phyloP scores from a whole-genome alignment of 495 filamentous ascomycete genomes.

The Penicillium pulvis region DNA sequence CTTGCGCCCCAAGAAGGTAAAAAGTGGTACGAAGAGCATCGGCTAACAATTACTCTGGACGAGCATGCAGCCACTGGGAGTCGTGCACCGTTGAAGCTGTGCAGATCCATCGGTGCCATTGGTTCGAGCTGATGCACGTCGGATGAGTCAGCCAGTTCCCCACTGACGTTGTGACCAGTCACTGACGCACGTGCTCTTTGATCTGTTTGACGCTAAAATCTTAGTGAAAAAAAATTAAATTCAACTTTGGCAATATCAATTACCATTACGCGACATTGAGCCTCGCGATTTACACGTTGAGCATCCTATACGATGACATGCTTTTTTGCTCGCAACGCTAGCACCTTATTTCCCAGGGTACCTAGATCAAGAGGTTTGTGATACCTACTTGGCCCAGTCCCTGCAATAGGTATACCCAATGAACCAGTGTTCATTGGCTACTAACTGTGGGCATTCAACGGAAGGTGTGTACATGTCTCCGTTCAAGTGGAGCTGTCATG shows the following conservation, averaged over 20 bases:
- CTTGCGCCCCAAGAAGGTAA: neutral
- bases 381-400: too few species aligned
- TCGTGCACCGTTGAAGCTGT: conserved; percentile 5
- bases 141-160: conserved; percentile 10
- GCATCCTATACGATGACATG: too few species aligned
- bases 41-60: neutral
- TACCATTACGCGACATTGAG: neutral
- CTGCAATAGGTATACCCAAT: neutral
- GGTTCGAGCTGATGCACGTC: conserved; percentile 1
- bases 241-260: neutral
- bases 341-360: too few species aligned
- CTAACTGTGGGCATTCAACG: neutral
- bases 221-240: neutral
- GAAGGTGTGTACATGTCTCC: neutral
- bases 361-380: neutral
- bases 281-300: too few species aligned
- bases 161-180: conserved; percentile 11
- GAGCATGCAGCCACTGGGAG: conserved; percentile 2
- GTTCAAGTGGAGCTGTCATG: neutral
- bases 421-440: neutral
- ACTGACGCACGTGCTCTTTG: conserved; percentile 13
- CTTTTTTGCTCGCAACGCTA: too few species aligned
- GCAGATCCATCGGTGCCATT: neutral
- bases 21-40: neutral
- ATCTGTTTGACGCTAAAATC: neutral